Conservation (phyloP, 1,284 basidiomycete species). For the Trametes polyzona region DNA sequence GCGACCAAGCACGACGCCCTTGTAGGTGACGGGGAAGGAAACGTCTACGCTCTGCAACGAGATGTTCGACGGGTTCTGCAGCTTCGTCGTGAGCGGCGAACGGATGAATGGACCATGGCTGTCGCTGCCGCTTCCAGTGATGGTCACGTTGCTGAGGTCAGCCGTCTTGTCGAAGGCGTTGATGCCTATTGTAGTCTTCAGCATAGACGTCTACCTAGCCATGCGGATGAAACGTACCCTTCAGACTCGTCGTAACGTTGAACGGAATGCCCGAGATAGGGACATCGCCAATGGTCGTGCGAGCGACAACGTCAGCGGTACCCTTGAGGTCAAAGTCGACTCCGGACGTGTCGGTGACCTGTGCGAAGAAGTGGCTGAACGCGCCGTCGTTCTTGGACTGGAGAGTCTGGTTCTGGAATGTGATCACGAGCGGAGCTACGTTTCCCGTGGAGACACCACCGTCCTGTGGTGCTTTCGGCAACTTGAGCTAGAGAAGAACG, state of each 20-base stretch:
- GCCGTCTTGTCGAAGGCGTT: constrained; percentile 57
- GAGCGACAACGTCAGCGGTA: constrained; percentile 62
- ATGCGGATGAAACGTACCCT: constrained; percentile 38
- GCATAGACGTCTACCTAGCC: neutral
- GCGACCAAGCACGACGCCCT: constrained; percentile 57
- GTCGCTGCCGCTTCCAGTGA: constrained; percentile 63
- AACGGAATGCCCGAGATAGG: constrained; percentile 70
- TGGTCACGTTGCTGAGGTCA: constrained; percentile 53
- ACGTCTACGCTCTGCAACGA: constrained; percentile 64
- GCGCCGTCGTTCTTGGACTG: constrained; percentile 56
- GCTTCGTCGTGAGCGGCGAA: constrained; percentile 54
- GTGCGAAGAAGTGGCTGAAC: constrained; percentile 63
- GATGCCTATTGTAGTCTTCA: constrained; percentile 33
- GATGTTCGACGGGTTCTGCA: constrained; percentile 72
- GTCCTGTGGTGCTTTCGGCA: constrained; percentile 53
- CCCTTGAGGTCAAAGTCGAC: constrained; percentile 59
- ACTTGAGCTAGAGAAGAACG: constrained; percentile 50
- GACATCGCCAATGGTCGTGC: constrained; percentile 69
- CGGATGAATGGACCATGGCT: constrained; percentile 59
- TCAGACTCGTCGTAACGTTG: constrained; percentile 57
- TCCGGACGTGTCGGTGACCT: constrained; percentile 55
- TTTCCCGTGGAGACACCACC: constrained; percentile 70
- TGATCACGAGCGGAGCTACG: constrained; percentile 49
- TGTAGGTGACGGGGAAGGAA: constrained; percentile 62
- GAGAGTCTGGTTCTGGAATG: constrained; percentile 61